Evolutionary conservation across 1,284 basidiomycete genomes (phyloP), one percentile per base, ranked within the genome.

Genomic region (Laetiporus sulphureus): DNA sequence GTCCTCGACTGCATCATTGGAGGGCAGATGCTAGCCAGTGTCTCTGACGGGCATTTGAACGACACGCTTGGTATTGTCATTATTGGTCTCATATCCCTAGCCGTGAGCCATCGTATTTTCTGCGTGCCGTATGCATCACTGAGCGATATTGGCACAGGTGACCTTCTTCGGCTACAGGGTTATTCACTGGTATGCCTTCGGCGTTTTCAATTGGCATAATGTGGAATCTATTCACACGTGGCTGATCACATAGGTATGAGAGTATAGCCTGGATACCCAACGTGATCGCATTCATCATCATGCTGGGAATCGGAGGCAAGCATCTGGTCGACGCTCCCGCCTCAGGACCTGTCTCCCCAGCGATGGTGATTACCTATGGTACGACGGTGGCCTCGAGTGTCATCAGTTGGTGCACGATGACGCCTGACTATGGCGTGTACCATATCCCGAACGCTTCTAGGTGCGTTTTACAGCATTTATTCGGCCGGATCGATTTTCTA

Each of bases 1-100:
- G 75, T 87, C 38, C 63, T 92, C 38, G 84, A 84, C 52, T 77
- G 73, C 39, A 88, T 91, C 52, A 69, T 86, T 36, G 87, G 83
- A 6, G 87, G 84, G 0, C 85, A 90, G 57, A 76, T 78, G 1
- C 63, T 90, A 25, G 73, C 78, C 3, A 75, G 80, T 35, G 77
- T 82, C 3, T 82, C 75, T 33, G 58, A 61, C 25, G 35, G 36
- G 12, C 66, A 65, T 44, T 54, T 79, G 7, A 54, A 72, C 46
- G 72, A 70, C 36, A 74, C 74, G 0, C 45, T 87, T 2, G 90
- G 90, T 0, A 91, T 92, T 43, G 81, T 88, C 15, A 82, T 92
- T 41, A 83, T 91, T 19, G 68, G 77, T 3, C 47, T 85, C 20
- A 72, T 91, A 29, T 79, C 83, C 0, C 66, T 91, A 23, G 65